Evolutionary conservation across 352 stramenopile genomes (phyloP).

Genomic region (Phytophthora macrochlamydospora): DNA sequence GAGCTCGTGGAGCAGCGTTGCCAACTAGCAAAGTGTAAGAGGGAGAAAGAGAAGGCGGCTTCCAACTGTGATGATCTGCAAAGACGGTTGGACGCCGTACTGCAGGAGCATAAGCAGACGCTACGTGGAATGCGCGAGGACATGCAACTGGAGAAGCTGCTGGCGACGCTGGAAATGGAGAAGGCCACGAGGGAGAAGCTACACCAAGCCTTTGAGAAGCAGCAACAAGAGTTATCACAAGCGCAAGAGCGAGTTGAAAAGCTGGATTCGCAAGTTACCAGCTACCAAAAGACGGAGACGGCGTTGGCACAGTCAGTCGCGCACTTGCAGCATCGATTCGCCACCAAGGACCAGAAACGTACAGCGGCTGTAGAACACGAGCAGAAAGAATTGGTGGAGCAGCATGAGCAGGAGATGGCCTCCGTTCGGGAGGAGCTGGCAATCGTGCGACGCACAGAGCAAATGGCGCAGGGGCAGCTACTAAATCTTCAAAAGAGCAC

Average conservation of each 20-base stretch:
- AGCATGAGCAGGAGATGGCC: constrained; percentile 36
- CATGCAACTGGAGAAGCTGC: constrained; percentile 48
- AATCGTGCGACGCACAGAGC: constrained; percentile 27
- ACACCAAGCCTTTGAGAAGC: constrained; percentile 37
- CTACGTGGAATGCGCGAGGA: constrained; percentile 53
- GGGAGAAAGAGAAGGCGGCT: constrained; percentile 16
- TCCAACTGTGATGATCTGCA: constrained; percentile 37
- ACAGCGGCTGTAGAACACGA: constrained; percentile 44
- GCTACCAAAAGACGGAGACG: constrained; percentile 82
- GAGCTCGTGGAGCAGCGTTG: constrained; percentile 51
- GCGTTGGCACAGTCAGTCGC: constrained; percentile 70
- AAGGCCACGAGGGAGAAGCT: constrained; percentile 50
- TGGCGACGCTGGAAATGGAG: constrained; percentile 64
- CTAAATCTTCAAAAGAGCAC: constrained; percentile 36
- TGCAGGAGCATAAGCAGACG: constrained; percentile 58
- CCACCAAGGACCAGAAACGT: constrained; percentile 66
- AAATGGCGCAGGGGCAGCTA: constrained; percentile 40
- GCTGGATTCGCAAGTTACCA: constrained; percentile 48
- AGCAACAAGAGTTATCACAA: constrained; percentile 46
- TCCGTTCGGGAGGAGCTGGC: constrained; percentile 41
- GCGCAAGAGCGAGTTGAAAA: constrained; percentile 52
- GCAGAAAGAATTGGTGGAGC: constrained; percentile 45
- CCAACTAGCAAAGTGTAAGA: constrained; percentile 38
- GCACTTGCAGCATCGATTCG: constrained; percentile 69
- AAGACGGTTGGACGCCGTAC: constrained; percentile 42